Conservation (phyloP, 2,329 filamentous ascomycete genomes). For the Ophiostoma piceae region DNA sequence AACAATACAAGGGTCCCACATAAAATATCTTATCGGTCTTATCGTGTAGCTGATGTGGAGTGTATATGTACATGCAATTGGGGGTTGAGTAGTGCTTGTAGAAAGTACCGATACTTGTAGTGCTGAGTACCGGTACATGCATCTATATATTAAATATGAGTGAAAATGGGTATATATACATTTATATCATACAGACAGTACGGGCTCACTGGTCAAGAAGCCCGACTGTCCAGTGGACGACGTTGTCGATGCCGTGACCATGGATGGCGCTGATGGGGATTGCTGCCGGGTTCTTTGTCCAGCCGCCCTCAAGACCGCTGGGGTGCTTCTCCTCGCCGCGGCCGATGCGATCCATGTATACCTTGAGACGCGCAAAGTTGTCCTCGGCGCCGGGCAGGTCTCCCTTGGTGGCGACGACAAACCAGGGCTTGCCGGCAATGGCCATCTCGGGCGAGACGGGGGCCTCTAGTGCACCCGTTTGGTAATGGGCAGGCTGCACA, state of each 20-base stretch:
- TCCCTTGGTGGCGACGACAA: conserved; percentile 89
- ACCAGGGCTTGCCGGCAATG: conserved; percentile 94
- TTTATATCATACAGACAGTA: neutral
- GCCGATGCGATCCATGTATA: conserved; percentile 64
- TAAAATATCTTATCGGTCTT: conserved; percentile 2
- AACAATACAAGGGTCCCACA: neutral
- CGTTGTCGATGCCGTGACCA: conserved; percentile 72
- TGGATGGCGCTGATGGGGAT: conserved; percentile 88
- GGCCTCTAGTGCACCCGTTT: conserved; percentile 24
- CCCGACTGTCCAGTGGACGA: conserved; percentile 67
- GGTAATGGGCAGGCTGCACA: neutral
- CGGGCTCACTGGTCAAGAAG: conserved; percentile 48
- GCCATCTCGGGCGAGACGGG: conserved; percentile 45
- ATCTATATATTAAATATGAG: too few species aligned
- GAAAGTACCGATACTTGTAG: neutral
- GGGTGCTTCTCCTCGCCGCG: conserved; percentile 64
- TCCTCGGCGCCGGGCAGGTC: conserved; percentile 73
- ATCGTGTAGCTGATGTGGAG: neutral
- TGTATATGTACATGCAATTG: neutral
- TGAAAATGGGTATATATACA: neutral
- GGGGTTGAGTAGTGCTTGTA: too few species aligned
- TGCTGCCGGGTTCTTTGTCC: conserved; percentile 59
- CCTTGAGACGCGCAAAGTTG: conserved; percentile 65
- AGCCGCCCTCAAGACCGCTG: conserved; percentile 54
- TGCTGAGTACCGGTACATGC: neutral